Evolutionary conservation across 768 basidiomycete genomes (phyloP).

Genomic region (Suillus clintonianus): DNA sequence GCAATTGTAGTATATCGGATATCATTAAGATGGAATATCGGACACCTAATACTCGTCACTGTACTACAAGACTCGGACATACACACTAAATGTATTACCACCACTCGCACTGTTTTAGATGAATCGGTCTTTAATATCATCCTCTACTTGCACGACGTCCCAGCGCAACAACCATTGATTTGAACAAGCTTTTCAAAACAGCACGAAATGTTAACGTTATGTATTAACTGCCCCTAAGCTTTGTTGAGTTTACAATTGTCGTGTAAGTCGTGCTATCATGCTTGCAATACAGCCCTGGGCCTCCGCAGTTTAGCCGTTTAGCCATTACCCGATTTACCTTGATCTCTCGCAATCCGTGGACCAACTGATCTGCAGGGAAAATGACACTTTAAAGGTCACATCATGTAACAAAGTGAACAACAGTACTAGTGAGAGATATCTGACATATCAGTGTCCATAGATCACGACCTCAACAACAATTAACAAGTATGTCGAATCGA

Average conservation of each 20-base stretch:
- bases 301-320: background rate
- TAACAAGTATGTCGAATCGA: background rate
- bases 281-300: background rate
- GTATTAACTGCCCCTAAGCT: too few relatives aligned
- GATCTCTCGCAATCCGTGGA: slow-evolving; percentile 7
- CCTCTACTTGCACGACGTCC: too few relatives aligned
- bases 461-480: background rate
- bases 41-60: background rate
- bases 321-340: background rate
- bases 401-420: background rate
- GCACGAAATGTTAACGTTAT: too few relatives aligned
- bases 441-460: background rate
- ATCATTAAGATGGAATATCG: background rate
- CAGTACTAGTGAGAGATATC: background rate
- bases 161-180: too few relatives aligned
- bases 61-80: background rate
- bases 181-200: too few relatives aligned
- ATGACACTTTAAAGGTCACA: background rate
- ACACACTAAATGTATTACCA: background rate
- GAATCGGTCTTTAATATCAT: background rate
- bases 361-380: background rate
- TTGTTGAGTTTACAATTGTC: too few relatives aligned
- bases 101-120: background rate
- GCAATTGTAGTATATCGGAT: background rate
- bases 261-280: too few relatives aligned